Percentiles rank a stretch among this genome's conserved stretches.
Conservation (phyloP, 2,329 filamentous ascomycete genomes). For the Zymoseptoria tritici region DNA sequence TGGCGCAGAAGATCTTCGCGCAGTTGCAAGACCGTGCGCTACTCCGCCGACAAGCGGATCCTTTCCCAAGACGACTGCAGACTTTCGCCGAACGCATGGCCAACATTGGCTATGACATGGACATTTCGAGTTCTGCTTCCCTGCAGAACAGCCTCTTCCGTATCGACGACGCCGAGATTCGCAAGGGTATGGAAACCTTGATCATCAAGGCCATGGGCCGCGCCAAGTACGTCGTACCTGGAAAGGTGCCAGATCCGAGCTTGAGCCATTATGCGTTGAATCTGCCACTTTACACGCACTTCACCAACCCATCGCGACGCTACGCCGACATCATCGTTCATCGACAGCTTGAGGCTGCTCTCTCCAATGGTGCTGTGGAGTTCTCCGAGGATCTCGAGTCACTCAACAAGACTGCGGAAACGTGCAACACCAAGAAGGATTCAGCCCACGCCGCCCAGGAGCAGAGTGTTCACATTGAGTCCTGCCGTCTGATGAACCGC, state of each 20-base stretch:
- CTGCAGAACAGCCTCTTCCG: slow-evolving; percentile 94
- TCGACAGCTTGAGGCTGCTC: slow-evolving; percentile 79
- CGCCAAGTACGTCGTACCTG: slow-evolving; percentile 86
- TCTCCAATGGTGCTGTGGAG: slow-evolving; percentile 74
- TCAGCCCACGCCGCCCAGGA: slow-evolving; percentile 96
- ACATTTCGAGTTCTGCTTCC: slow-evolving; percentile 79
- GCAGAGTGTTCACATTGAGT: slow-evolving; percentile 97
- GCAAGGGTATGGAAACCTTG: slow-evolving; percentile 96
- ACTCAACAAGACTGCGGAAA: slow-evolving; percentile 84
- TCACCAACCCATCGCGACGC: slow-evolving; percentile 88
- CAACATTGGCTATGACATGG: slow-evolving; percentile 81
- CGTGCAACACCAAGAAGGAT: slow-evolving; percentile 98
- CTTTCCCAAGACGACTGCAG: slow-evolving; percentile 79
- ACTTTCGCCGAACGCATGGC: slow-evolving; percentile 92
- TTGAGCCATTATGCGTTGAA: slow-evolving; percentile 89
- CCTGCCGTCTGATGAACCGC: slow-evolving; percentile 92
- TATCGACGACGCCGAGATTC: slow-evolving; percentile 77
- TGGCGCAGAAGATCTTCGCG: slow-evolving; percentile 73
- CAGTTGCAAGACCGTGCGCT: slow-evolving; percentile 87
- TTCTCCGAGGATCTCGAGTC: slow-evolving; percentile 84
- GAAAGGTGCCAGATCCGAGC: slow-evolving; percentile 68
- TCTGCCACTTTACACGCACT: slow-evolving; percentile 90
- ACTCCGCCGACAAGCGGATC: slow-evolving; percentile 75
- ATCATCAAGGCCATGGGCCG: slow-evolving; percentile 92
- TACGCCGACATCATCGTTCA: slow-evolving; percentile 95